Conservation (phyloP, 2,329 filamentous ascomycete genomes). For the Pseudocercospora crystallina region DNA sequence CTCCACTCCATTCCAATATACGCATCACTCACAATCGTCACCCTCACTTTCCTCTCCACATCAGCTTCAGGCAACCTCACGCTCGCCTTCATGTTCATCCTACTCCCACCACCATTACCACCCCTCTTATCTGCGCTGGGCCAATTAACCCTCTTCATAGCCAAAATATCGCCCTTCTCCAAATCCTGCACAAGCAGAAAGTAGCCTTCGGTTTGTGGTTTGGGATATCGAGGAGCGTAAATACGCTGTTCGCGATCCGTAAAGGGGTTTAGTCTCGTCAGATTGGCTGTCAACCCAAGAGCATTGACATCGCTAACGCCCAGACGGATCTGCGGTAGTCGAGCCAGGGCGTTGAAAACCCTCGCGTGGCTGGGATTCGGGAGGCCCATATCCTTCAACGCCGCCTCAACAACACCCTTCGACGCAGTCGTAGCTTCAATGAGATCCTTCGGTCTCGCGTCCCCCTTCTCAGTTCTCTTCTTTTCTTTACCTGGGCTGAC, state of each 20-base stretch:
- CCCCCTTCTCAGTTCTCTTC: slow-evolving; percentile 41
- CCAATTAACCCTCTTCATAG: slow-evolving; percentile 85
- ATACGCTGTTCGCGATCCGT: slow-evolving; percentile 69
- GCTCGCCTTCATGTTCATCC: slow-evolving; percentile 55
- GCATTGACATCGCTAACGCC: slow-evolving; percentile 62
- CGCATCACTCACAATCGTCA: slow-evolving; percentile 79
- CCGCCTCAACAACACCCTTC: slow-evolving; percentile 30
- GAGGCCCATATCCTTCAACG: slow-evolving; percentile 55
- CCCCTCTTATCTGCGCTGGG: slow-evolving; percentile 38
- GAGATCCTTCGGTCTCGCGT: slow-evolving; percentile 35
- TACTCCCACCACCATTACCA: slow-evolving; percentile 32
- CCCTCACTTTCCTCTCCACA: slow-evolving; percentile 64
- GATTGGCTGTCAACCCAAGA: slow-evolving; percentile 60
- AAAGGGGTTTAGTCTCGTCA: slow-evolving; percentile 68
- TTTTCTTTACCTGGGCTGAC: slow-evolving; percentile 52
- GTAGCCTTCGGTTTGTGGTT: slow-evolving; percentile 91
- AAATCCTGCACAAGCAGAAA: slow-evolving; percentile 76
- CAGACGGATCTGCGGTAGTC: slow-evolving; percentile 69
- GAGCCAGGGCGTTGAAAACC: slow-evolving; percentile 61
- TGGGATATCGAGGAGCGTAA: slow-evolving; percentile 86
- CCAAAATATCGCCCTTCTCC: slow-evolving; percentile 72
- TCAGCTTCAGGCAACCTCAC: slow-evolving; percentile 60
- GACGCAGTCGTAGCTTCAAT: slow-evolving; percentile 42
- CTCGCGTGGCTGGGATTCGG: slow-evolving; percentile 45
- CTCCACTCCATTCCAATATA: slow-evolving; percentile 75